Evolutionary conservation across 2,329 filamentous ascomycete species (phyloP).

Genomic region (Monilinia aucupariae): DNA sequence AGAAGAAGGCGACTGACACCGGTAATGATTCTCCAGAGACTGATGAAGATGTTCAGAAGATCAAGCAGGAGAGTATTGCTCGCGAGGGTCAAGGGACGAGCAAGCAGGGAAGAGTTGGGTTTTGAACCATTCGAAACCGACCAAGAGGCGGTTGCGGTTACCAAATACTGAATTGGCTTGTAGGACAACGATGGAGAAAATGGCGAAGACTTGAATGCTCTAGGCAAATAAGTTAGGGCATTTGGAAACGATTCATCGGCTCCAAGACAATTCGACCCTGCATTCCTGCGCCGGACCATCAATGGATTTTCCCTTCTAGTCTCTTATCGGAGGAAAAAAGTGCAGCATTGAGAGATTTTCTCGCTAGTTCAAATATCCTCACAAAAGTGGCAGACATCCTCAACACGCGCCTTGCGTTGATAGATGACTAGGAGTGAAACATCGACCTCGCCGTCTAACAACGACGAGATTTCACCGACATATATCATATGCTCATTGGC

Average conservation of each 20-base stretch:
- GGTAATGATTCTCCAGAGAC: background rate
- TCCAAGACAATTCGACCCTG: conserved; percentile 38
- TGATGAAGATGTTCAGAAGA: conserved; percentile 24
- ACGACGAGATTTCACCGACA: conserved; percentile 51
- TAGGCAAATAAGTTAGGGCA: conserved; percentile 38
- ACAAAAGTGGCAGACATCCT: conserved; percentile 52
- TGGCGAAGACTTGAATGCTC: conserved; percentile 40
- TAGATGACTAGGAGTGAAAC: conserved; percentile 50
- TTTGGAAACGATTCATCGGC: conserved; percentile 34
- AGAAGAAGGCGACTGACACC: background rate
- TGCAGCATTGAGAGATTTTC: conserved; percentile 45
- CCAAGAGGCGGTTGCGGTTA: conserved; percentile 41
- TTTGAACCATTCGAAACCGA: conserved; percentile 47
- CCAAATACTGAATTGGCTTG: conserved; percentile 45
- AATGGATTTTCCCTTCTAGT: conserved; percentile 45
- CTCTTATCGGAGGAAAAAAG: conserved; percentile 49
- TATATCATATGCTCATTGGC: conserved; percentile 56
- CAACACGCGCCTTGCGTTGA: conserved; percentile 48
- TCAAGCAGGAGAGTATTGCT: conserved; percentile 37
- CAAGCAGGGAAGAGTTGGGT: conserved; percentile 51
- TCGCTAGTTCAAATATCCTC: conserved; percentile 44
- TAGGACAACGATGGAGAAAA: conserved; percentile 38
- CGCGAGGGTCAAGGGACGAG: conserved; percentile 43
- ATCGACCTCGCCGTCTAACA: conserved; percentile 44
- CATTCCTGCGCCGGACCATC: conserved; percentile 42